These are phyloP conservation scores for Camelina neglecta DNA, from an alignment of 345 rosid species.

Conservation along the genomic window DNA sequence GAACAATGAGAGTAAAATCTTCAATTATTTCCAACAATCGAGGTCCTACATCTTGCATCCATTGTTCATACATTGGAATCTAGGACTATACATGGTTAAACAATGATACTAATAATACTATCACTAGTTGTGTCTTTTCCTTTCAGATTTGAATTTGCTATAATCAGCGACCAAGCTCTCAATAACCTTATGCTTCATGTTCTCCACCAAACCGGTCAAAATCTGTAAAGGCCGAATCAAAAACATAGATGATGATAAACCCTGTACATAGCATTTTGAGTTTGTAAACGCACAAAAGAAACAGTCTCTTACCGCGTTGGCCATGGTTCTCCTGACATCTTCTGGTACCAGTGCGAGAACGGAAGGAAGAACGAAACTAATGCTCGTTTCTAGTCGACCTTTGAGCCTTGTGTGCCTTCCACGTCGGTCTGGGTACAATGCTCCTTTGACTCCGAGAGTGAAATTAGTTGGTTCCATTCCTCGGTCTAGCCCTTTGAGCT, in stretches of 20 bases:
- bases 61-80: constrained; percentile 9
- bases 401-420: constrained; percentile 63
- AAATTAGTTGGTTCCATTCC: constrained; percentile 65
- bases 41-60: neutral
- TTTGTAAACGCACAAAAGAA: neutral
- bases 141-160: constrained; percentile 64
- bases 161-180: constrained; percentile 79
- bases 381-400: constrained; percentile 75
- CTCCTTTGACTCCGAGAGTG: constrained; percentile 68
- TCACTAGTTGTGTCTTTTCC: constrained; percentile 21
- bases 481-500: constrained; percentile 77
- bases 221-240: constrained; percentile 45
- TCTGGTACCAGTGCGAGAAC: constrained; percentile 69
- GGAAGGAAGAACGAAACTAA: constrained; percentile 77
- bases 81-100: constrained; percentile 4
- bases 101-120: neutral
- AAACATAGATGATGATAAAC: neutral
- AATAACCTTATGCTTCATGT: constrained; percentile 76
- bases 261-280: neutral
- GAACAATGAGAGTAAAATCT: neutral
- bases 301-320: constrained; percentile 59
- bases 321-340: constrained; percentile 63
- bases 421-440: constrained; percentile 62
- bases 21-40: neutral
- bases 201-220: constrained; percentile 61